Conservation (phyloP, 2,329 filamentous ascomycete species). For the Colletotrichum magnum region DNA sequence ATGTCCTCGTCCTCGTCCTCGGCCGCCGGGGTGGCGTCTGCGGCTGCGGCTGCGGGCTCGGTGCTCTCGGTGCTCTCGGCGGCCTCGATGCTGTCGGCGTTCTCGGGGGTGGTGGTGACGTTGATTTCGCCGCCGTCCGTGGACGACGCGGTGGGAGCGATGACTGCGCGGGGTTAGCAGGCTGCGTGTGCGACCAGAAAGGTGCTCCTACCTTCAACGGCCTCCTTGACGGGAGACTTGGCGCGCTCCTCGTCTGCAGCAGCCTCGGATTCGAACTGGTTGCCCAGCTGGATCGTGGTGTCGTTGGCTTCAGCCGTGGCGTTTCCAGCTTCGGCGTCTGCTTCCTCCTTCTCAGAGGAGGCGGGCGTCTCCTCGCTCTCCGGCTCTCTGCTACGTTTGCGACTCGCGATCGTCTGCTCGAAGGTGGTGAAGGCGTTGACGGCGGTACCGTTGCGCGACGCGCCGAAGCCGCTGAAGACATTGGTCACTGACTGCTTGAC, state of each 20-base stretch:
- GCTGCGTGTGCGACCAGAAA: accelerated
- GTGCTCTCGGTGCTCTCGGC: conserved; percentile 24
- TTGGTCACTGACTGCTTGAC: conserved; percentile 21
- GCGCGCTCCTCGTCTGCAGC: conserved; percentile 17
- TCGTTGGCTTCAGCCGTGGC: conserved; percentile 11
- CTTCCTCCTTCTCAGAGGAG: not conserved
- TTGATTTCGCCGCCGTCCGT: conserved; percentile 26
- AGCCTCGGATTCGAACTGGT: conserved; percentile 23
- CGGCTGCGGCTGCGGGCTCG: not conserved
- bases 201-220: conserved; percentile 11
- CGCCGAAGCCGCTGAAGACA: conserved; percentile 11
- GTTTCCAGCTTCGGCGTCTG: conserved; percentile 1
- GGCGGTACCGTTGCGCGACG: conserved; percentile 14
- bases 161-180: not conserved
- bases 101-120: conserved; percentile 16
- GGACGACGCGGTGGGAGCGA: not conserved
- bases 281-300: conserved; percentile 21
- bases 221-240: conserved; percentile 24
- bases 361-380: conserved; percentile 17
- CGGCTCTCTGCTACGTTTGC: conserved; percentile 33
- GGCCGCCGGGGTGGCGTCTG: not conserved
- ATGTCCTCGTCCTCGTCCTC: conserved; percentile 21
- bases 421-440: conserved; percentile 15
- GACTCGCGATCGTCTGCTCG: conserved; percentile 33
- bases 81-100: conserved; percentile 8